These are phyloP conservation scores for Malus orientalis DNA, from an alignment of 306 rosid species.

Conservation along the genomic window DNA sequence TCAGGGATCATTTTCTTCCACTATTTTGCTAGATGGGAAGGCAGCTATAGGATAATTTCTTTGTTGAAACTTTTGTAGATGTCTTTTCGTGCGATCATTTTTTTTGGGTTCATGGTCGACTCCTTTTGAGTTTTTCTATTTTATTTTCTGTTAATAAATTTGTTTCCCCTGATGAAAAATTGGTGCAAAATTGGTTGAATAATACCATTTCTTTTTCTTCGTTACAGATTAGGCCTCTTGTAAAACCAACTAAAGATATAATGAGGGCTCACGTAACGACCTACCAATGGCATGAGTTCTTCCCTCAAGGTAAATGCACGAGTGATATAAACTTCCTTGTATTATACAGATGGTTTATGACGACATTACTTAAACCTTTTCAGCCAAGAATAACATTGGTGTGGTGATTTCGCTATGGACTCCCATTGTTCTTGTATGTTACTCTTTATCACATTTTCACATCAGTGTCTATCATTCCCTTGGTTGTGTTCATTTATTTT, in stretches of 20 bases:
- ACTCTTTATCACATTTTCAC: constrained; percentile 8
- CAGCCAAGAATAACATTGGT: constrained; percentile 82
- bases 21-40: not conserved
- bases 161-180: not conserved
- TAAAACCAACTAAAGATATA: constrained; percentile 71
- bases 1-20: not conserved
- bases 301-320: constrained; percentile 66
- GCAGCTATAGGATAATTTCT: not conserved
- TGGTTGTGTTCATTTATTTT: constrained; percentile 4
- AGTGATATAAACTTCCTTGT: not conserved
- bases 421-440: constrained; percentile 84
- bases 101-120: not conserved
- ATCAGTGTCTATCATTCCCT: constrained; percentile 8
- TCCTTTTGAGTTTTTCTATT: not conserved
- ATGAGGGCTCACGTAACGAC: constrained; percentile 39
- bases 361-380: constrained; percentile 26
- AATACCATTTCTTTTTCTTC: constrained; percentile 11
- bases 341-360: constrained; percentile 5
- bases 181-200: constrained; percentile 7
- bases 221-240: constrained; percentile 88
- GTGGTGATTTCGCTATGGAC: constrained; percentile 88
- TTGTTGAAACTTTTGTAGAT: not conserved
- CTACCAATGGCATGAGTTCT: constrained; percentile 89
- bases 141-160: not conserved
- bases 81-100: not conserved